These are phyloP conservation scores for Thermomyces lanuginosus DNA, from an alignment of 2,329 filamentous ascomycete species.

Conservation along the genomic window DNA sequence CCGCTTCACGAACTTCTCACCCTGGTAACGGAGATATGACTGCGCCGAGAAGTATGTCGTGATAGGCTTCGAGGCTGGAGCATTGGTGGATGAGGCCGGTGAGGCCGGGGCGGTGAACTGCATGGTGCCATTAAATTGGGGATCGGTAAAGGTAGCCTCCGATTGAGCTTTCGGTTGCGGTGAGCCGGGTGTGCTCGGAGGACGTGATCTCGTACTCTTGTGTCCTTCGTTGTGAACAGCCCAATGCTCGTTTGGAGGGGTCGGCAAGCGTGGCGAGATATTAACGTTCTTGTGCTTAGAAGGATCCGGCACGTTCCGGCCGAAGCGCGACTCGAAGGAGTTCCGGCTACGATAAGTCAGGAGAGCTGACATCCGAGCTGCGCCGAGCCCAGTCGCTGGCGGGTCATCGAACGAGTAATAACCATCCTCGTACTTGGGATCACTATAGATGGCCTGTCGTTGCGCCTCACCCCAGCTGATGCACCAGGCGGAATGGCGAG, in stretches of 20 bases:
- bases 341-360: constrained; percentile 92
- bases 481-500: constrained; percentile 41
- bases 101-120: constrained; percentile 31
- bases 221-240: constrained; percentile 73
- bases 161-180: constrained; percentile 10
- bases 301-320: constrained; percentile 77
- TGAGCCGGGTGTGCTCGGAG: constrained; percentile 20
- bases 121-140: constrained; percentile 54
- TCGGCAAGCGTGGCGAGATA: constrained; percentile 41
- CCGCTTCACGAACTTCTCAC: constrained; percentile 85
- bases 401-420: constrained; percentile 84
- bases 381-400: constrained; percentile 70
- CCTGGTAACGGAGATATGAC: constrained; percentile 93
- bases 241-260: constrained; percentile 56
- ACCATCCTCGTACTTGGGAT: constrained; percentile 95
- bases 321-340: constrained; percentile 91
- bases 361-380: constrained; percentile 90
- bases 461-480: constrained; percentile 45
- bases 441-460: constrained; percentile 67
- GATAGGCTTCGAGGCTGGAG: constrained; percentile 13
- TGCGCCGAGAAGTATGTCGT: constrained; percentile 96
- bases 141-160: constrained; percentile 37
- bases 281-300: constrained; percentile 71
- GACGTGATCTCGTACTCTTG: constrained; percentile 42
- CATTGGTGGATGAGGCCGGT: constrained; percentile 14